Evolutionary conservation across 1,284 basidiomycete species (phyloP).

Genomic region (Apiotrichum mycotoxinovorans): DNA sequence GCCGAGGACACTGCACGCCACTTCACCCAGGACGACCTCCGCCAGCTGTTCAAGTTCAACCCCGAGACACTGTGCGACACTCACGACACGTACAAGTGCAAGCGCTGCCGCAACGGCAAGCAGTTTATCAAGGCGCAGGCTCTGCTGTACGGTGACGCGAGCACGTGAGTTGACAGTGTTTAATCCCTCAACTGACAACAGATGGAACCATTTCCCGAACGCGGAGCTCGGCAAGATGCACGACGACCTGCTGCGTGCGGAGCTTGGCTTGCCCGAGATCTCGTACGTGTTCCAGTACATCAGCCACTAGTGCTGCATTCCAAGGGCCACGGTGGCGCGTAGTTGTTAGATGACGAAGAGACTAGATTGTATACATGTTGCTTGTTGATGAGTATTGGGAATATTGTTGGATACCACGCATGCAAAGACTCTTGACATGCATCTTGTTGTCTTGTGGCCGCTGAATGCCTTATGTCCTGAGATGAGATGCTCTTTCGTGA

Average conservation of each 20-base stretch:
- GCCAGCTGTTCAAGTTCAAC: slow-evolving; percentile 90
- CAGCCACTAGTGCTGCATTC: slow-evolving; percentile 30
- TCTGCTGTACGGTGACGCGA: slow-evolving; percentile 91
- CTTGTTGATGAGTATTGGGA: not conserved
- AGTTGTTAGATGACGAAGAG: not conserved
- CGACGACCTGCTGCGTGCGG: slow-evolving; percentile 90
- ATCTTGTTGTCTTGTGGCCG: no score
- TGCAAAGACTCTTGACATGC: no score
- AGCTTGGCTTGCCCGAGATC: slow-evolving; percentile 77
- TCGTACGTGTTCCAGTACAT: slow-evolving; percentile 91
- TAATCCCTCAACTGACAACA: slow-evolving; percentile 42
- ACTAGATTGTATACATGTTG: not conserved
- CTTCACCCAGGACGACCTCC: slow-evolving; percentile 84
- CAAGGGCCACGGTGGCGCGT: no score
- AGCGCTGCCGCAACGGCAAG: slow-evolving; percentile 82
- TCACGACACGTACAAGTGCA: slow-evolving; percentile 97
- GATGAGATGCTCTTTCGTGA: no score
- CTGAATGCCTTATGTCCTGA: no score
- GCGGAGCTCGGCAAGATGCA: slow-evolving; percentile 83
- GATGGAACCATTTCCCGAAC: slow-evolving; percentile 97
- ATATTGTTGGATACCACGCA: not conserved
- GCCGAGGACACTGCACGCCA: slow-evolving; percentile 94
- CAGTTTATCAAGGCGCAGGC: slow-evolving; percentile 80
- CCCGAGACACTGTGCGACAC: slow-evolving; percentile 86
- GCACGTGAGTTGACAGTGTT: slow-evolving; percentile 67